Percentiles rank a stretch among this genome's conserved stretches.
phyloP scores from a whole-genome alignment of 257 asterid genomes.

The Mitragyna speciosa region DNA sequence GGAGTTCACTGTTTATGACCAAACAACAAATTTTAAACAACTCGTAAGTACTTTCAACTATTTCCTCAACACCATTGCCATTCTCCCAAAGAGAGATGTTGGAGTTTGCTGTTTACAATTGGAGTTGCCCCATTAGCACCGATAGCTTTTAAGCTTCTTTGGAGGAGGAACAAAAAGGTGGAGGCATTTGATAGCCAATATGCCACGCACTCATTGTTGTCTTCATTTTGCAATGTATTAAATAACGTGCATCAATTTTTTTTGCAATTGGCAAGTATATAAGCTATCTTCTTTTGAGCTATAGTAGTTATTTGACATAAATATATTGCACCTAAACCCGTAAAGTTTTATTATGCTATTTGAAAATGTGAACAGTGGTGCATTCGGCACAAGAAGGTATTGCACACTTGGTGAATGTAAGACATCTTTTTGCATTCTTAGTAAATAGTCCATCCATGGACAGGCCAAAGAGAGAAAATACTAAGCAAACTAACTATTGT shows the following conservation, averaged over 20 bases:
- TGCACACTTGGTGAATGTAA: background rate
- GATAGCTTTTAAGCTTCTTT: slow-evolving; percentile 83
- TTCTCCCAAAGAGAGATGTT: slow-evolving; percentile 93
- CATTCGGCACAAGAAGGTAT: background rate
- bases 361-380: background rate
- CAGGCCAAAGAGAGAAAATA: background rate
- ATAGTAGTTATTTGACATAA: background rate
- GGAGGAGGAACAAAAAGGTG: slow-evolving; percentile 80
- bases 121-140: slow-evolving; percentile 70
- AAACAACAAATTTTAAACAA: no score
- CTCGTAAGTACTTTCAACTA: no score
- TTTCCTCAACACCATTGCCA: slow-evolving; percentile 99
- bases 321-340: no score
- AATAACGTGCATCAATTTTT: slow-evolving; percentile 19
- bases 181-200: slow-evolving; percentile 98
- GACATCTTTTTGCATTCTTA: background rate
- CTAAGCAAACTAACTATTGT: background rate
- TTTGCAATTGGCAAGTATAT: background rate
- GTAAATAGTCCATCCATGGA: background rate
- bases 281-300: background rate
- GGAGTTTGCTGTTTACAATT: slow-evolving; percentile 65
- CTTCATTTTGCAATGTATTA: slow-evolving; percentile 71
- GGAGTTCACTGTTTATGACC: no score
- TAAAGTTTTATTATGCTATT: background rate
- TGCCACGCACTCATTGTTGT: slow-evolving; percentile 80